Evolutionary conservation across 345 rosid species (phyloP).

Genomic region (Eucalyptus cloeziana): DNA sequence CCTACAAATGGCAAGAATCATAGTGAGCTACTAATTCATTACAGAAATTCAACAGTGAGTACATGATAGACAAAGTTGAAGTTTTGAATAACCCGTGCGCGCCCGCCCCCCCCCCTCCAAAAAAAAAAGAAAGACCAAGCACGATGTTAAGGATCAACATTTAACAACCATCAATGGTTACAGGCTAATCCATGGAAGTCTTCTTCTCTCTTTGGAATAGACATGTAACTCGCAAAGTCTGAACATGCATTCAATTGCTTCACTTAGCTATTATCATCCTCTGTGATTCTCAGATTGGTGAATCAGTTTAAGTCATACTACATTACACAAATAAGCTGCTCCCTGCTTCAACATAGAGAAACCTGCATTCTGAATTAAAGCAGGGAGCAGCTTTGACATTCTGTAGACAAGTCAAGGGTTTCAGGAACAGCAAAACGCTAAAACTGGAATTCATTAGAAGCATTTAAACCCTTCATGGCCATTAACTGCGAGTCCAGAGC

Average conservation of each 20-base stretch:
- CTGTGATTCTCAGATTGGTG: neutral
- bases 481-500: neutral
- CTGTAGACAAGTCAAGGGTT: neutral
- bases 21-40: neutral
- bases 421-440: neutral
- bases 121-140: neutral
- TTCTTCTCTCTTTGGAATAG: neutral
- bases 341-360: neutral
- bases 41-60: neutral
- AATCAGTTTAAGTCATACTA: neutral
- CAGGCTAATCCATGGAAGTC: neutral
- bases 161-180: neutral
- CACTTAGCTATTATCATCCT: neutral
- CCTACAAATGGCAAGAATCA: neutral
- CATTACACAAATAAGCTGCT: neutral
- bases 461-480: neutral
- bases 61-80: neutral
- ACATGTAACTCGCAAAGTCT: neutral
- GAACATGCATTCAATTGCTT: neutral
- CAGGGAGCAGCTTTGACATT: neutral
- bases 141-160: neutral
- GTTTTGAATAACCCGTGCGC: neutral
- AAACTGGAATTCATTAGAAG: neutral
- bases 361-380: neutral
- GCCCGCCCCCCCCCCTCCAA: no score